phyloP scores from a whole-genome alignment of 2,329 filamentous ascomycete species.

The Diaporthe eres region DNA sequence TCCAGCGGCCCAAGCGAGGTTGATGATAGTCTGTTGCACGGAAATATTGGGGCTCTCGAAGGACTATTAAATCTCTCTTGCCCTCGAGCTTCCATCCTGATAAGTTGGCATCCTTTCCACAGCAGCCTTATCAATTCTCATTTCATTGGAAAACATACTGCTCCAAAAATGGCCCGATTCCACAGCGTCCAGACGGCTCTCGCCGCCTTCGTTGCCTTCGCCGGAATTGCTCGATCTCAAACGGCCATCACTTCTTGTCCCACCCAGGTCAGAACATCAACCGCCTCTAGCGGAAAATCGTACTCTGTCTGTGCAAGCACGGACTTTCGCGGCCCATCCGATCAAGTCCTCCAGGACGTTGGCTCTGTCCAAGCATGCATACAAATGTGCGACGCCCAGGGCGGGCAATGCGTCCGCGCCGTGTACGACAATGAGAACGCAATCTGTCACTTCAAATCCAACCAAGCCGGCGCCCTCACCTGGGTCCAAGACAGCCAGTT shows the following conservation, averaged over 20 bases:
- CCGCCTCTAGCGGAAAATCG: not conserved
- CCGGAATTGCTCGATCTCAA: conserved; percentile 10
- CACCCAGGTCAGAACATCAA: not conserved
- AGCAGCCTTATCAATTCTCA: not conserved
- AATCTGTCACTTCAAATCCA: conserved; percentile 28
- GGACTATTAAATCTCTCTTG: conserved; percentile 4
- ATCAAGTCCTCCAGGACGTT: conserved; percentile 10
- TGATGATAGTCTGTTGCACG: not conserved
- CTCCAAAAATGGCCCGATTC: conserved; percentile 2
- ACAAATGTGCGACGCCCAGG: conserved; percentile 17
- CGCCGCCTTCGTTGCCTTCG: not conserved
- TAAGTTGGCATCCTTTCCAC: not conserved
- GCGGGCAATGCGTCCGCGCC: conserved; percentile 13
- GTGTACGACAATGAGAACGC: conserved; percentile 12
- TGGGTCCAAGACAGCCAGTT: conserved; percentile 20
- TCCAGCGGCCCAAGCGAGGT: not conserved
- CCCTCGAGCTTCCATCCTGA: not conserved
- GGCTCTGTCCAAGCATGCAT: conserved; percentile 1
- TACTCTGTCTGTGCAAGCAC: conserved; percentile 5
- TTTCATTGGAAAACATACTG: not conserved
- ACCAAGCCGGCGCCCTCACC: conserved; percentile 17
- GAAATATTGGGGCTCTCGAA: not conserved
- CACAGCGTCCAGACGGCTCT: conserved; percentile 9
- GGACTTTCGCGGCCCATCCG: conserved; percentile 8
- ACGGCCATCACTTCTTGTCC: conserved; percentile 17